Percentiles rank a stretch among this genome's conserved stretches.
These are phyloP conservation scores for Eucalyptus pauciflora DNA, from an alignment of 345 rosid species.

Conservation along the genomic window DNA sequence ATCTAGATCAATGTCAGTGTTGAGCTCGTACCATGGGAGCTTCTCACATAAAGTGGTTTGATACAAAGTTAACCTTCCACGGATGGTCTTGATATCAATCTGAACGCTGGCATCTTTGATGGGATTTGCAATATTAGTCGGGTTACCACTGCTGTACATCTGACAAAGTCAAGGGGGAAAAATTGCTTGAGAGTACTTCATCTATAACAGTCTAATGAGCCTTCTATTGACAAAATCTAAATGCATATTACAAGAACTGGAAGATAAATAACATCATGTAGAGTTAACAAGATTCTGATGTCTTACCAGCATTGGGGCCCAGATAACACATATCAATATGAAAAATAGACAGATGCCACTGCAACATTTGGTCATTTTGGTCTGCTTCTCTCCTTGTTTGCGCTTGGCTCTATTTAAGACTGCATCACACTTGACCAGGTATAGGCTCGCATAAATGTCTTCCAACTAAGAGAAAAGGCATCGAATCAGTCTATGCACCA, in stretches of 20 bases:
- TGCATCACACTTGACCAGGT: slow-evolving; percentile 93
- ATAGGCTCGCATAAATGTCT: slow-evolving; percentile 86
- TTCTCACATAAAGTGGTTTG: slow-evolving; percentile 89
- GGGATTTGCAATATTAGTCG: slow-evolving; percentile 93
- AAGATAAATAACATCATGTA: background rate
- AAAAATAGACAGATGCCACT: slow-evolving; percentile 91
- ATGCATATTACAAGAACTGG: background rate
- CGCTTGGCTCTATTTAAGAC: slow-evolving; percentile 75
- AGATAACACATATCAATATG: slow-evolving; percentile 78
- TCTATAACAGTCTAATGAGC: background rate
- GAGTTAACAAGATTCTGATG: background rate
- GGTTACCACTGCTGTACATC: slow-evolving; percentile 99
- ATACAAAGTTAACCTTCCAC: slow-evolving; percentile 83
- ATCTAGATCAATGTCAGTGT: slow-evolving; percentile 46
- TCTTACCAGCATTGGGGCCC: slow-evolving; percentile 99
- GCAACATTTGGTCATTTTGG: slow-evolving; percentile 91
- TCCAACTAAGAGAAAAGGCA: slow-evolving; percentile 53
- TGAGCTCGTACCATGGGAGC: slow-evolving; percentile 55
- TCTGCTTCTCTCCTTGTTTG: slow-evolving; percentile 86
- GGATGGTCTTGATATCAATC: slow-evolving; percentile 58
- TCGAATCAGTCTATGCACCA: background rate
- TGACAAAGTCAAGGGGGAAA: slow-evolving; percentile 9
- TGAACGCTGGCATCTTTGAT: slow-evolving; percentile 87
- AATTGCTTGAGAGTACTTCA: background rate
- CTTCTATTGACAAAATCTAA: background rate